Base-by-base conservation (phyloP, 208 protist species). In the Crithidia acanthocephali region DNA sequence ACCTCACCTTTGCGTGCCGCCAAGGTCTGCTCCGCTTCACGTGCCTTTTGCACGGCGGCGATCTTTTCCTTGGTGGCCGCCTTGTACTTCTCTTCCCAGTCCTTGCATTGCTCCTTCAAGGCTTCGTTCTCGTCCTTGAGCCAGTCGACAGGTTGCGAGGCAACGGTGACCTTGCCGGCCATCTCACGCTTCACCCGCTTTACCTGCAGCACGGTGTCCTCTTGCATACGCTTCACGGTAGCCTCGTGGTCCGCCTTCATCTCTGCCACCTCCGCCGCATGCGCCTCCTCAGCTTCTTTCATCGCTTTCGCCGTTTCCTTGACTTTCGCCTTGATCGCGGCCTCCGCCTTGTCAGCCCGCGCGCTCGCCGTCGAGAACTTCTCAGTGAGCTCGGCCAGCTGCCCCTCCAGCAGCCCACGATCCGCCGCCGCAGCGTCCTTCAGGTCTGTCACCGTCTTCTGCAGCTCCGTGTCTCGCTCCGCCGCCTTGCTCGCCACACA, bases 81-180 rank as follows among this genome's bases (percentile, higher is more conserved):
- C 45, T 59, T 56, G 57, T 28, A 55, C n/a, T 51, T 60, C 55
- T 52, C 63, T 33, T 82, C 68, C 48, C 69, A 56, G 2, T 69
- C 66, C 16, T 33, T 44, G 28, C 73, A 56, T 55, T 75, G 55
- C 42, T 44, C 16, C 45, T 71, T 76, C 11, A 82, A 59, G 20
- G 30, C 52, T 22, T 67, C 64, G 52, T 80, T 80, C 42, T 86
- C 81, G 28, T 80, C 72, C 40, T 70, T 81, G 3, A 83, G 50
- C 81, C 76, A 83, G 22, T 86, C 81, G 2, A 79, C 60, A 0
- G 76, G 81, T 33, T 76, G 53, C 30, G 62, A 28, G 5, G 51
- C 64, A 23, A 80, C 67, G 27, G 67, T 58, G 13, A 27, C 56
- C 47, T 77, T 69, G 4, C 68, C 64, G 15, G 28, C 50, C 48